These are phyloP conservation scores for Colletotrichum agaves DNA, from an alignment of 2,329 filamentous ascomycete genomes.

Conservation along the genomic window DNA sequence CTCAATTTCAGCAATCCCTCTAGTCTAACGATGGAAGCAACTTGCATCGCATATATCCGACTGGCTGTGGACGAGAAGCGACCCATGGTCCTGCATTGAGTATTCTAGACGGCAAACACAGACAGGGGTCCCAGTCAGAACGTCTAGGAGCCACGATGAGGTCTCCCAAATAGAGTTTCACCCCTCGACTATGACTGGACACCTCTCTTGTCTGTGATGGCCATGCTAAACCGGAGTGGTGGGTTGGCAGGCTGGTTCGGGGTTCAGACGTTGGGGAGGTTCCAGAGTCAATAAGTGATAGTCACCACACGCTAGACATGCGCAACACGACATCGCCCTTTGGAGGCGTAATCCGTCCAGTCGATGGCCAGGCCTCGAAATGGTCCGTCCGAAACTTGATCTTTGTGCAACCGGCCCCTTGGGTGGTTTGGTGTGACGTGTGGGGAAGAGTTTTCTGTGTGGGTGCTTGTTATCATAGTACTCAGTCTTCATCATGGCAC, in stretches of 20 bases:
- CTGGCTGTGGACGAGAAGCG: constrained; percentile 18
- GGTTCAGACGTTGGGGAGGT: constrained; percentile 33
- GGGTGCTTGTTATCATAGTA: not conserved
- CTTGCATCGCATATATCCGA: constrained; percentile 30
- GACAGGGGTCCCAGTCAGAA: constrained; percentile 3
- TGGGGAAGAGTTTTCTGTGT: constrained; percentile 1
- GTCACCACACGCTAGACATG: constrained; percentile 20
- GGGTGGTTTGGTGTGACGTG: constrained; percentile 24
- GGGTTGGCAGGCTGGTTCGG: constrained; percentile 22
- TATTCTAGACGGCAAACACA: constrained; percentile 1
- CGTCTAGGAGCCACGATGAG: not conserved
- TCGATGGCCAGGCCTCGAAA: constrained; percentile 10
- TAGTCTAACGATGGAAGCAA: constrained; percentile 1
- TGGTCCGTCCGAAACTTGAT: constrained; percentile 14
- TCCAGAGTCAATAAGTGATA: constrained; percentile 26
- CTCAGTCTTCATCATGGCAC: constrained; percentile 24
- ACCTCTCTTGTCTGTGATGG: constrained; percentile 27
- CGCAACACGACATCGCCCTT: constrained; percentile 14
- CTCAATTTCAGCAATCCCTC: constrained; percentile 17
- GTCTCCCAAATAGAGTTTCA: constrained; percentile 19
- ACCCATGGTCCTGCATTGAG: constrained; percentile 1
- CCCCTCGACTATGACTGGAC: constrained; percentile 2
- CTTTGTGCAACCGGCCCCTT: constrained; percentile 36
- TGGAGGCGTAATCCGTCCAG: constrained; percentile 28
- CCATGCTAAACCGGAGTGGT: constrained; percentile 32